phyloP scores from a whole-genome alignment of 2,329 filamentous ascomycete genomes.

The Drechslerella stenobrocha region DNA sequence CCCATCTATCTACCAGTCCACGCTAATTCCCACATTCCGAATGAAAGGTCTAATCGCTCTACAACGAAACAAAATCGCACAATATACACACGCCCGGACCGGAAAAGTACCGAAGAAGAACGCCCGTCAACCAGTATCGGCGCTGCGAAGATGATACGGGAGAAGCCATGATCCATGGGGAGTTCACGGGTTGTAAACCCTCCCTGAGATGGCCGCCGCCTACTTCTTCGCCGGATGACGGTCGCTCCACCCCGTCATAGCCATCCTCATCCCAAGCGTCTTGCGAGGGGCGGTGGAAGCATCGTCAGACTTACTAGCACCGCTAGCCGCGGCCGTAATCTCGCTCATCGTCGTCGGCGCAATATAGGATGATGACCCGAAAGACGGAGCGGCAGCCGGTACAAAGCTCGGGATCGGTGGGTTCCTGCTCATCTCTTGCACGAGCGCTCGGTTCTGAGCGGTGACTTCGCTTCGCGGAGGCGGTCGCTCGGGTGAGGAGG shows the following conservation, averaged over 20 bases:
- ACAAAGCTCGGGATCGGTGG: slow-evolving; percentile 23
- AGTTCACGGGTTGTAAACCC: too few relatives aligned
- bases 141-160: too few relatives aligned
- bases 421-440: slow-evolving; percentile 22
- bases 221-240: slow-evolving; percentile 26
- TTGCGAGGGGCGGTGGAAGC: slow-evolving; percentile 52
- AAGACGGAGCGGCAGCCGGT: slow-evolving; percentile 12
- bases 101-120: too few relatives aligned
- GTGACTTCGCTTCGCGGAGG: slow-evolving; percentile 11
- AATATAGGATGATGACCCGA: slow-evolving; percentile 8
- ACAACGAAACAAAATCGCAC: too few relatives aligned
- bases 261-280: slow-evolving; percentile 60
- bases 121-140: too few relatives aligned
- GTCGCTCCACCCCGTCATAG: slow-evolving; percentile 60
- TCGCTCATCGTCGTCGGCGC: slow-evolving; percentile 36
- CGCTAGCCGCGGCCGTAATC: slow-evolving; percentile 4
- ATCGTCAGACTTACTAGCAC: slow-evolving; percentile 40
- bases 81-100: too few relatives aligned
- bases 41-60: too few relatives aligned
- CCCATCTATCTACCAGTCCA: too few relatives aligned
- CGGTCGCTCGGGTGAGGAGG: slow-evolving; percentile 41
- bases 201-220: too few relatives aligned
- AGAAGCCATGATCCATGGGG: too few relatives aligned
- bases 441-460: slow-evolving; percentile 14
- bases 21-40: too few relatives aligned